A percentile compares a stretch with the other conserved stretches of the same genome.
These are phyloP conservation scores for Saccharomycopsis sp. DNA, from an alignment of 805 yeast genomes.

Conservation along the genomic window DNA sequence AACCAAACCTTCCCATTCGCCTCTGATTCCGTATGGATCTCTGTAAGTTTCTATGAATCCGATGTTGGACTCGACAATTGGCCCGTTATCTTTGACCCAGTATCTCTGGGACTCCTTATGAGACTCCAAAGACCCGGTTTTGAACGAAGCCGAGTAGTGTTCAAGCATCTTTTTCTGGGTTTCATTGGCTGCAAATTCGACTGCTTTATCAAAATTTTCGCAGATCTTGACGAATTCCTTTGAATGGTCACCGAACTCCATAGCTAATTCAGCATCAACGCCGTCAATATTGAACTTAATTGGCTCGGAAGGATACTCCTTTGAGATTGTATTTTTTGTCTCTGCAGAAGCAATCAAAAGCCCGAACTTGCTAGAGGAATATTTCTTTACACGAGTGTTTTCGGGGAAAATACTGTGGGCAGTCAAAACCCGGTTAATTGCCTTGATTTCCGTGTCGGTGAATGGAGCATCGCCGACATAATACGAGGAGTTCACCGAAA, in stretches of 20 bases:
- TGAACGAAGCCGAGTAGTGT: constrained; percentile 61
- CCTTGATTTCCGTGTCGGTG: constrained; percentile 55
- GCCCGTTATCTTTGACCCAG: constrained; percentile 86
- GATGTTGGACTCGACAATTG: constrained; percentile 70
- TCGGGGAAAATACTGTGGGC: constrained; percentile 63
- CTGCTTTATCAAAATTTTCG: constrained; percentile 49
- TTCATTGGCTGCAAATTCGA: constrained; percentile 61
- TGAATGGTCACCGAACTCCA: constrained; percentile 75
- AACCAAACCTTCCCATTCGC: constrained; percentile 90
- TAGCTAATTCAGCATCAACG: constrained; percentile 35
- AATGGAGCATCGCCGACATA: constrained; percentile 48
- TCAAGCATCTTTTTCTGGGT: constrained; percentile 62
- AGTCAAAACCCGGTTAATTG: constrained; percentile 61
- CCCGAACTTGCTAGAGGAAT: constrained; percentile 39
- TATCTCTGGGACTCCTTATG: constrained; percentile 77
- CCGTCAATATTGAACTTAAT: constrained; percentile 35
- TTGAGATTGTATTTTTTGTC: constrained; percentile 38
- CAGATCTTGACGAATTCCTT: constrained; percentile 58
- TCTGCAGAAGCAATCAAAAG: constrained; percentile 66
- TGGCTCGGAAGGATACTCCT: constrained; percentile 42
- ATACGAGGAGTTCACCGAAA: constrained; percentile 48
- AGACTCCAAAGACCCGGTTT: constrained; percentile 76
- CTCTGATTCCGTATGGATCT: constrained; percentile 86
- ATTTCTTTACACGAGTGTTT: constrained; percentile 69
- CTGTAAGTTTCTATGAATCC: constrained; percentile 92